Conservation (phyloP, 1,284 basidiomycete genomes). For the Gomphus sp. region DNA sequence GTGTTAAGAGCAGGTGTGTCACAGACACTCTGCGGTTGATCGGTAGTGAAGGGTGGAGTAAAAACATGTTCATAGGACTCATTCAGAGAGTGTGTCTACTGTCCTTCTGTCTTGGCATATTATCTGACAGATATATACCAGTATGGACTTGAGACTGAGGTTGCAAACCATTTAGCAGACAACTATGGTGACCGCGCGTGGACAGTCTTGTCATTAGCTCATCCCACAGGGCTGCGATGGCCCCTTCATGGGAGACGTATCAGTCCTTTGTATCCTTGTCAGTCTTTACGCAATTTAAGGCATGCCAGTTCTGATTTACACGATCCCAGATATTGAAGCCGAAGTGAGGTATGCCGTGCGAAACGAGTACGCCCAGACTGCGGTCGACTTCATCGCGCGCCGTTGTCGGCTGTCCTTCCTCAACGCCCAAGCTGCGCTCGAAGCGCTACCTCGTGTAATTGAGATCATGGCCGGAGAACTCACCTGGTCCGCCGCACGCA, state of each 20-base stretch:
- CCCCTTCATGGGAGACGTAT: conserved; percentile 82
- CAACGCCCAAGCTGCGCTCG: conserved; percentile 81
- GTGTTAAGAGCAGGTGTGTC: conserved; percentile 57
- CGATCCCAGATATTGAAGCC: conserved; percentile 69
- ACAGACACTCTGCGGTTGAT: conserved; percentile 80
- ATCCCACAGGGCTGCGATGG: conserved; percentile 74
- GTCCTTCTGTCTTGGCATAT: not conserved
- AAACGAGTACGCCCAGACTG: conserved; percentile 87
- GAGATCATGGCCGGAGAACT: conserved; percentile 89
- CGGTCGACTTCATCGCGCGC: conserved; percentile 88
- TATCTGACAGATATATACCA: conserved; percentile 19
- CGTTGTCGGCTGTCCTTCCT: conserved; percentile 90
- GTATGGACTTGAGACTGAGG: conserved; percentile 87
- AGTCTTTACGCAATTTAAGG: conserved; percentile 16
- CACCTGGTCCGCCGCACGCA: conserved; percentile 58
- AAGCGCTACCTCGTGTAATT: conserved; percentile 79
- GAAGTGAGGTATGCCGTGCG: conserved; percentile 88
- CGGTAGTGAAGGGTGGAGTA: conserved; percentile 92
- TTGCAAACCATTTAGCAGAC: conserved; percentile 89
- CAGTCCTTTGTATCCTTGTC: conserved; percentile 71
- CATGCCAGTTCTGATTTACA: not conserved
- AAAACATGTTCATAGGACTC: conserved; percentile 95
- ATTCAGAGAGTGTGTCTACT: conserved; percentile 68
- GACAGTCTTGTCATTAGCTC: conserved; percentile 81
- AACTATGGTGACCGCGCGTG: conserved; percentile 96